A percentile compares a stretch with the other conserved stretches of the same genome.
Evolutionary conservation across 83 land plant species (phyloP).

Genomic region (Picea abies): DNA sequence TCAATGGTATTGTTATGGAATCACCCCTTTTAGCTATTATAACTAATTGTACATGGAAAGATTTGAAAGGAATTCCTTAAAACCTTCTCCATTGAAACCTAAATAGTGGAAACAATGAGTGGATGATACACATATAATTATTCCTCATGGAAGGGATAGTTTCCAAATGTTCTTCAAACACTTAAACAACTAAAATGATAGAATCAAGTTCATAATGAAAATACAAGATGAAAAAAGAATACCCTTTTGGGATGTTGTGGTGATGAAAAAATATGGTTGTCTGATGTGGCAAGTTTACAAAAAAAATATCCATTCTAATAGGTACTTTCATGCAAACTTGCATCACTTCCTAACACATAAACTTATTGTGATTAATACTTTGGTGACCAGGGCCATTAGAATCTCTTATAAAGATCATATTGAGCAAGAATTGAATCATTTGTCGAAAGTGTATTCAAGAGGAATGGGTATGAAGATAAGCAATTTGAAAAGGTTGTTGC

Average conservation of each 20-base stretch:
- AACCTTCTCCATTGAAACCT: background rate
- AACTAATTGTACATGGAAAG: background rate
- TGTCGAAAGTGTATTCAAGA: background rate
- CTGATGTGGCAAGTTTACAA: too few relatives aligned
- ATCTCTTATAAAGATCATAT: too few relatives aligned
- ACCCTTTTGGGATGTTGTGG: accelerated
- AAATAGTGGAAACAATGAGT: background rate
- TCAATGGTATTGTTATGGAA: background rate
- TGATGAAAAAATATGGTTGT: too few relatives aligned
- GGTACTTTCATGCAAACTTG: too few relatives aligned
- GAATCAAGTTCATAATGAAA: background rate
- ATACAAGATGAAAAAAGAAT: background rate
- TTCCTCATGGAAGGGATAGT: background rate
- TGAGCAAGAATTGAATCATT: background rate
- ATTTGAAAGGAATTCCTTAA: background rate
- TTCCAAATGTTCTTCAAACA: background rate
- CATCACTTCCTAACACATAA: too few relatives aligned
- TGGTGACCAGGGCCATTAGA: too few relatives aligned
- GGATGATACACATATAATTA: background rate
- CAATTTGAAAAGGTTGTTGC: too few relatives aligned
- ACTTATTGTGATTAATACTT: too few relatives aligned
- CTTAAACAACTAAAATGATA: background rate
- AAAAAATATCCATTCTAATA: too few relatives aligned
- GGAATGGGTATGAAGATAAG: background rate
- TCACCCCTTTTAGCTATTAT: background rate